These are phyloP conservation scores for Scutellaria minor DNA, from an alignment of 257 asterid species.

Conservation along the genomic window DNA sequence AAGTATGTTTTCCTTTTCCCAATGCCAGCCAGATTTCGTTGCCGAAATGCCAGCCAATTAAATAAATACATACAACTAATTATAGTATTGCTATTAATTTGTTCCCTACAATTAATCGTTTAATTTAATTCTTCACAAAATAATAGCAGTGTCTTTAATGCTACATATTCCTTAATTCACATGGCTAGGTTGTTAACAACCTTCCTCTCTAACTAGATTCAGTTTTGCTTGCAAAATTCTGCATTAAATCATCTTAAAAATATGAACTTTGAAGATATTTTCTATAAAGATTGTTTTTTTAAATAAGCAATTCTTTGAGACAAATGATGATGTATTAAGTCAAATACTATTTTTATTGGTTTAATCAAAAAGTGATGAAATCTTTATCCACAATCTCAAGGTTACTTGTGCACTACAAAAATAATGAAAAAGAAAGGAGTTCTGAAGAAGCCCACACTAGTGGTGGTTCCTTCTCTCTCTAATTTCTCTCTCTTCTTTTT, in stretches of 20 bases:
- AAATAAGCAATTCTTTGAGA: neutral
- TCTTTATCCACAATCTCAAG: constrained; percentile 45
- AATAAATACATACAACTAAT: neutral
- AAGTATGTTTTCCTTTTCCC: constrained; percentile 45
- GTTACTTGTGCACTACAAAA: constrained; percentile 45
- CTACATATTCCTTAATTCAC: constrained; percentile 21
- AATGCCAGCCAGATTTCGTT: constrained; percentile 35
- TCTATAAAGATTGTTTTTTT: neutral
- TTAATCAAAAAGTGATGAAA: constrained; percentile 35
- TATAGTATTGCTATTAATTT: neutral
- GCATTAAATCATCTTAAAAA: neutral
- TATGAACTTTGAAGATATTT: neutral
- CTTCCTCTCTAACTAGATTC: neutral
- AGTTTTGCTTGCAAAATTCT: neutral
- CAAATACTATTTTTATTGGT: constrained; percentile 43
- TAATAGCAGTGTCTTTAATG: constrained; percentile 5
- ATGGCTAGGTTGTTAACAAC: constrained; percentile 29
- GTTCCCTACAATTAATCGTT: constrained; percentile 22
- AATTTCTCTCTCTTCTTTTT: constrained; percentile 37
- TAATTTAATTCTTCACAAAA: neutral
- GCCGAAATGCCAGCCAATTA: constrained; percentile 41
- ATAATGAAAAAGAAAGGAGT: neutral
- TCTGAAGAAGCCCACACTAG: constrained; percentile 2
- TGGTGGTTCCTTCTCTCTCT: constrained; percentile 28
- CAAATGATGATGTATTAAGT: constrained; percentile 39